Evolutionary conservation across 495 filamentous ascomycete species (phyloP).

Genomic region (Penicillium dipodomyicola): DNA sequence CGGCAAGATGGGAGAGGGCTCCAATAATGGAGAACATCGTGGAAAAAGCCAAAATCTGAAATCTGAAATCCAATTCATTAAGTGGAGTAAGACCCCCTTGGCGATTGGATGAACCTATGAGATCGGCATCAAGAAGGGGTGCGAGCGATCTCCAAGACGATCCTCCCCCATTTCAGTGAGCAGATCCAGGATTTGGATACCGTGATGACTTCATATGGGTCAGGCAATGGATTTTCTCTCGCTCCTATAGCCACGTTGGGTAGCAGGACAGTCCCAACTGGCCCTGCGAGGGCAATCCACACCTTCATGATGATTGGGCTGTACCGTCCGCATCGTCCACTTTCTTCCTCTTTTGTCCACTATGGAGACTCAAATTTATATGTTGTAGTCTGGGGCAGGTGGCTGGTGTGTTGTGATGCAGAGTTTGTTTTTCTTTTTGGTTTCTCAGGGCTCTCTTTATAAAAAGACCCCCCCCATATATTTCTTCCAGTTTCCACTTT

Average conservation of each 20-base stretch:
- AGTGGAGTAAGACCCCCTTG: not conserved
- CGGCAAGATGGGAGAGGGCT: not conserved
- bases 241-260: conserved; percentile 22
- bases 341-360: not conserved
- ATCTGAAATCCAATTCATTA: not conserved
- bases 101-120: conserved; percentile 3
- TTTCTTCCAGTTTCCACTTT: conserved; percentile 3
- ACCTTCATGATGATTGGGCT: conserved; percentile 1
- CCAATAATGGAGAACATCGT: not conserved
- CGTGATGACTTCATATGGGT: conserved; percentile 21
- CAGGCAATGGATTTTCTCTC: not conserved
- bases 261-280: conserved; percentile 7
- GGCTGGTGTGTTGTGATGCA: conserved; percentile 11
- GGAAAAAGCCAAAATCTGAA: too few species aligned
- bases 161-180: conserved; percentile 3
- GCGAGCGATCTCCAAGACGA: conserved; percentile 10
- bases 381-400: conserved; percentile 15
- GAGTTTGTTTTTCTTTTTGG: conserved; percentile 22
- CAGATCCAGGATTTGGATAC: conserved; percentile 3
- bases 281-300: conserved; percentile 7
- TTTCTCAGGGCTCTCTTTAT: conserved; percentile 20
- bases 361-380: conserved; percentile 10
- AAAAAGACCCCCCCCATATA: conserved; percentile 9
- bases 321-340: not conserved
- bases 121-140: conserved; percentile 10